Evolutionary conservation across 2,329 filamentous ascomycete genomes (phyloP).

Genomic region (Capronia coronata): DNA sequence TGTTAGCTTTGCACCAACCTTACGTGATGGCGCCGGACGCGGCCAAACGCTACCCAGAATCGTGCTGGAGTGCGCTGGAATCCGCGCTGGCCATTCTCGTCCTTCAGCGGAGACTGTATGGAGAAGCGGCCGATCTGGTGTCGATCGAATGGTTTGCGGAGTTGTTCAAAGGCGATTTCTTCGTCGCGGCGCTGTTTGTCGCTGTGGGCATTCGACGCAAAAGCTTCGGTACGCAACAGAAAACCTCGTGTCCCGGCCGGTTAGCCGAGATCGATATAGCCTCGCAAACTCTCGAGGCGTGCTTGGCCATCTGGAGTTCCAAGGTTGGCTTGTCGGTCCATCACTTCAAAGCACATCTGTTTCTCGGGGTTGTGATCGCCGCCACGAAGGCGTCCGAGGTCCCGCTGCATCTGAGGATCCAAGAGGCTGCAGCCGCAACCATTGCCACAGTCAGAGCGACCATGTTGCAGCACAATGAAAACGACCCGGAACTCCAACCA

Average conservation of each 20-base stretch:
- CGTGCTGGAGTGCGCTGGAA: background rate
- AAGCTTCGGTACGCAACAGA: background rate
- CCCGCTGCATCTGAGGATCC: background rate
- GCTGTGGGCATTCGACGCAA: background rate
- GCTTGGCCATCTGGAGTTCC: background rate
- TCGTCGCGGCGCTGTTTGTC: background rate
- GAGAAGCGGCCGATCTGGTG: background rate
- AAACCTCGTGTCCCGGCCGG: background rate
- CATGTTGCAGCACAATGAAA: background rate
- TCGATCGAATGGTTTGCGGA: constrained; percentile 1
- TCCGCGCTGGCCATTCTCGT: background rate
- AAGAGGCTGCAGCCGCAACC: background rate
- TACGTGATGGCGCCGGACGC: background rate
- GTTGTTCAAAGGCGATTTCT: background rate
- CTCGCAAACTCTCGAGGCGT: background rate
- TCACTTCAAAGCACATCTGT: background rate
- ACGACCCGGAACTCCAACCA: too few relatives aligned
- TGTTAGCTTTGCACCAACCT: background rate
- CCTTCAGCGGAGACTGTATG: background rate
- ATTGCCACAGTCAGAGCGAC: background rate
- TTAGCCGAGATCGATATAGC: background rate
- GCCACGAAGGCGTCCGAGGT: background rate
- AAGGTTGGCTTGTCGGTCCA: background rate
- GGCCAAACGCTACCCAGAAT: background rate
- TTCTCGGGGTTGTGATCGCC: background rate